A percentile compares a stretch with the other conserved stretches of the same genome.
Evolutionary conservation across 148 eudicot species (phyloP).

Genomic region (Rhododendron vialii): DNA sequence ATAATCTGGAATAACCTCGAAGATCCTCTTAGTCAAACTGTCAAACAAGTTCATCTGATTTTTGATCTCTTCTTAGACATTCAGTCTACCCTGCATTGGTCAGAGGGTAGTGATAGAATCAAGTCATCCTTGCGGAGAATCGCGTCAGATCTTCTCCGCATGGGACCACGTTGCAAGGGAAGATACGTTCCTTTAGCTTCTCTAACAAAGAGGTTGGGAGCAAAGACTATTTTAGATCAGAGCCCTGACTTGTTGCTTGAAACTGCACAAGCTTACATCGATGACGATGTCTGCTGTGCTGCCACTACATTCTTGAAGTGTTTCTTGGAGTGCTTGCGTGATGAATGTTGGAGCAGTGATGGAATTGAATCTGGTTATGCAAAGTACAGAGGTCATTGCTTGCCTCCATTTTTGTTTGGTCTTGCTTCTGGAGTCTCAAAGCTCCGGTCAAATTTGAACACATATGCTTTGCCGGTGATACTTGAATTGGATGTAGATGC

Average conservation of each 20-base stretch:
- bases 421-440: conserved; percentile 84
- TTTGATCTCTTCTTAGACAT: conserved; percentile 88
- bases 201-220: conserved; percentile 80
- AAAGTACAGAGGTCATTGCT: conserved; percentile 66
- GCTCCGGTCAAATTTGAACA: conserved; percentile 84
- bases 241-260: conserved; percentile 60
- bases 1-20: conserved; percentile 95
- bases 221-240: conserved; percentile 63
- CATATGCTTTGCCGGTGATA: conserved; percentile 80
- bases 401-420: conserved; percentile 70
- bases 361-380: conserved; percentile 77
- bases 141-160: conserved; percentile 63
- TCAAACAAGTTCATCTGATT: conserved; percentile 94
- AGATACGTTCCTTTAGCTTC: conserved; percentile 93
- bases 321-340: conserved; percentile 84
- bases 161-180: conserved; percentile 96
- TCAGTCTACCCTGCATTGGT: conserved; percentile 50
- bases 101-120: conserved; percentile 40
- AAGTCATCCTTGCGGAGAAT: conserved; percentile 50
- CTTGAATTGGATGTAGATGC: conserved; percentile 86
- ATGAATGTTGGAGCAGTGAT: conserved; percentile 83
- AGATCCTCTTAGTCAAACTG: conserved; percentile 94
- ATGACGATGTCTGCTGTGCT: conserved; percentile 97
- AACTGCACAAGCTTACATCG: conserved; percentile 63
- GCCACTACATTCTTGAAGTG: conserved; percentile 85